Conservation (phyloP, 2,329 filamentous ascomycete genomes). For the Xylaria sp. region DNA sequence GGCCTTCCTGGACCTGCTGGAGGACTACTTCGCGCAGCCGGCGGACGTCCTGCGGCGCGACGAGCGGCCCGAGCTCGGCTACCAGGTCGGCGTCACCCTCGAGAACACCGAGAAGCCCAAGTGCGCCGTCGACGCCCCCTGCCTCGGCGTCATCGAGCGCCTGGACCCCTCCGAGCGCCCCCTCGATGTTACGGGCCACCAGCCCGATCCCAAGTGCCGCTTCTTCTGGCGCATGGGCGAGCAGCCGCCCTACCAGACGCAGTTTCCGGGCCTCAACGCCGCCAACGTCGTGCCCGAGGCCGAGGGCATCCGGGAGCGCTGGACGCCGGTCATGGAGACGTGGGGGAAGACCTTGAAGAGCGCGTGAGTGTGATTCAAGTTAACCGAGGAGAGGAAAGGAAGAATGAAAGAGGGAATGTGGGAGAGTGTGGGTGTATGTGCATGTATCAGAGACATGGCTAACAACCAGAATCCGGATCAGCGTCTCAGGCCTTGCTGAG, state of each 20-base stretch:
- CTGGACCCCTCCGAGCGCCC: conserved; percentile 59
- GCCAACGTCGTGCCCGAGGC: conserved; percentile 57
- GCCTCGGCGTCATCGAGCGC: conserved; percentile 58
- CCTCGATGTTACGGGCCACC: conserved; percentile 58
- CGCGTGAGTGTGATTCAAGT: conserved; percentile 47
- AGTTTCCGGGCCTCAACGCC: conserved; percentile 59
- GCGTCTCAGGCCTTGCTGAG: conserved; percentile 58
- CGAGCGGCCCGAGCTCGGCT: conserved; percentile 60
- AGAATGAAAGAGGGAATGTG: background rate
- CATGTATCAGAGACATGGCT: background rate
- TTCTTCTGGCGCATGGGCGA: conserved; percentile 67
- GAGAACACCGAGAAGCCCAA: conserved; percentile 67
- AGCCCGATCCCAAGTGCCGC: conserved; percentile 63
- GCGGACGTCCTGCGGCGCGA: conserved; percentile 49
- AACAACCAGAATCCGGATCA: conserved; percentile 24
- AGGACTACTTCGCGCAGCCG: conserved; percentile 66
- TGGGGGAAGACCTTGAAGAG: conserved; percentile 65
- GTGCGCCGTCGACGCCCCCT: conserved; percentile 64
- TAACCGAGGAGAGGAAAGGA: background rate
- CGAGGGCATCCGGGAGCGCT: conserved; percentile 51
- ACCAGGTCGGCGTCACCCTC: conserved; percentile 64
- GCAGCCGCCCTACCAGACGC: conserved; percentile 54
- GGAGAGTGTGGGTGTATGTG: background rate
- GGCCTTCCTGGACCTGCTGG: conserved; percentile 62
- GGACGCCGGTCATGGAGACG: conserved; percentile 57